These are phyloP conservation scores for Dothidotthia symphoricarpi DNA, from an alignment of 2,329 filamentous ascomycete species.

Conservation along the genomic window DNA sequence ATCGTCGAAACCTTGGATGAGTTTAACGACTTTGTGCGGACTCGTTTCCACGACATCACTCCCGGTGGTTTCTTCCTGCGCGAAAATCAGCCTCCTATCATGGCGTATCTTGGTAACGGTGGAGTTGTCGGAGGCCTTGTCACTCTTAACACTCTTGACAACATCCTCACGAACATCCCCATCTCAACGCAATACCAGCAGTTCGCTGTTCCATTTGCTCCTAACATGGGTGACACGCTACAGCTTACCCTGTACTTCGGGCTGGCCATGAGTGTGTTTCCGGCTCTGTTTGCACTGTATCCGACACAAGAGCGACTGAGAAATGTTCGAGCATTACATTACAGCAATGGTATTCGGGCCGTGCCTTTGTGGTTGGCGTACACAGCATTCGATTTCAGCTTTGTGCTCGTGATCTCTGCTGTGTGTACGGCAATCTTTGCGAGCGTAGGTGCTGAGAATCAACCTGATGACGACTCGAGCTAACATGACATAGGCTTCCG, in stretches of 20 bases:
- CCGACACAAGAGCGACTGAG: constrained; percentile 78
- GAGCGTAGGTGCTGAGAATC: constrained; percentile 37
- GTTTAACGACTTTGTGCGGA: constrained; percentile 65
- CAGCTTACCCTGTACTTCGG: constrained; percentile 81
- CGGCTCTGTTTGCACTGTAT: constrained; percentile 85
- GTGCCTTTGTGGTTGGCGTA: constrained; percentile 85
- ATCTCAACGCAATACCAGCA: constrained; percentile 71
- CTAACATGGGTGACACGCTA: constrained; percentile 67
- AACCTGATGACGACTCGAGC: background rate
- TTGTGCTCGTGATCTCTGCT: constrained; percentile 66
- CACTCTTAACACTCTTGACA: constrained; percentile 86
- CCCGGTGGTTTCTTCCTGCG: constrained; percentile 81
- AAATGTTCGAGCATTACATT: constrained; percentile 80
- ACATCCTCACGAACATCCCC: constrained; percentile 65
- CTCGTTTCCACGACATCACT: constrained; percentile 65
- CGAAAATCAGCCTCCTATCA: constrained; percentile 59
- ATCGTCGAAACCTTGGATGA: constrained; percentile 63
- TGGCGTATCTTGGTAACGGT: constrained; percentile 69
- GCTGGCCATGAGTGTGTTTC: constrained; percentile 73
- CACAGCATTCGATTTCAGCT: constrained; percentile 72
- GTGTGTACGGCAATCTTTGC: constrained; percentile 69
- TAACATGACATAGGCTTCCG: constrained; percentile 45
- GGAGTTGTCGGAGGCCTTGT: constrained; percentile 67
- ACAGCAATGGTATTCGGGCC: constrained; percentile 84
- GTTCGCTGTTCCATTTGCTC: constrained; percentile 73